A percentile compares a stretch with the other conserved stretches of the same genome.
Evolutionary conservation across 2,329 filamentous ascomycete genomes (phyloP).

Genomic region (Colletotrichum kahawae): DNA sequence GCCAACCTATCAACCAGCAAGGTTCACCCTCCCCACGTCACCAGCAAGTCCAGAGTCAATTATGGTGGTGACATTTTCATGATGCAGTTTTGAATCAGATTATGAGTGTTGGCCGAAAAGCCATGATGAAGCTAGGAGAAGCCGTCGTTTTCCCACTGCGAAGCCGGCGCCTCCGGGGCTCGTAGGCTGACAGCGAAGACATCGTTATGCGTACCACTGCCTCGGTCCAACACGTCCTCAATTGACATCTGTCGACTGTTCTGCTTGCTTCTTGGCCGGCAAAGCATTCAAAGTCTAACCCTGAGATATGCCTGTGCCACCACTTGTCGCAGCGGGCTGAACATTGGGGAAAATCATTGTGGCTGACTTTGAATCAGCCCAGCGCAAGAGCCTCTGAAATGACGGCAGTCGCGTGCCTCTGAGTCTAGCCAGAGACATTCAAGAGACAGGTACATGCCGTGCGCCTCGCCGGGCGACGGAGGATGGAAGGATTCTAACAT

Average conservation of each 20-base stretch:
- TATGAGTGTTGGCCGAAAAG: not conserved
- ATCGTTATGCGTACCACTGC: not conserved
- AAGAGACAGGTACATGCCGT: not conserved
- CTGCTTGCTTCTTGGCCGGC: not conserved
- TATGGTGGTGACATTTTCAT: not conserved
- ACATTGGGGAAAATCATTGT: not conserved
- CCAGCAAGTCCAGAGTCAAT: not conserved
- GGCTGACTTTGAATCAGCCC: not conserved
- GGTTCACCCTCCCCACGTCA: conserved; percentile 1
- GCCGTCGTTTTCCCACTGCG: no score
- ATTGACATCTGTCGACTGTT: not conserved
- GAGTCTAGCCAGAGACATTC: not conserved
- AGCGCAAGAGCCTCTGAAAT: not conserved
- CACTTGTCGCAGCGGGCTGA: not conserved
- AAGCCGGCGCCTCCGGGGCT: not conserved
- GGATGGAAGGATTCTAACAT: not conserved
- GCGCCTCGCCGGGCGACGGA: not conserved
- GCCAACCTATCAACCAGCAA: not conserved
- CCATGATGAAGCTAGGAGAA: not conserved
- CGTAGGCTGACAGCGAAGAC: not conserved
- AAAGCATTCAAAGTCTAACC: not conserved
- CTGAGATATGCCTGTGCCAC: not conserved
- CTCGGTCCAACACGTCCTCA: not conserved
- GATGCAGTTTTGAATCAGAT: not conserved
- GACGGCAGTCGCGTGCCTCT: not conserved